Evolutionary conservation across 352 stramenopile genomes (phyloP), one percentile per base, ranked within the genome.

Genomic region (Poterioochromonas sp.): DNA sequence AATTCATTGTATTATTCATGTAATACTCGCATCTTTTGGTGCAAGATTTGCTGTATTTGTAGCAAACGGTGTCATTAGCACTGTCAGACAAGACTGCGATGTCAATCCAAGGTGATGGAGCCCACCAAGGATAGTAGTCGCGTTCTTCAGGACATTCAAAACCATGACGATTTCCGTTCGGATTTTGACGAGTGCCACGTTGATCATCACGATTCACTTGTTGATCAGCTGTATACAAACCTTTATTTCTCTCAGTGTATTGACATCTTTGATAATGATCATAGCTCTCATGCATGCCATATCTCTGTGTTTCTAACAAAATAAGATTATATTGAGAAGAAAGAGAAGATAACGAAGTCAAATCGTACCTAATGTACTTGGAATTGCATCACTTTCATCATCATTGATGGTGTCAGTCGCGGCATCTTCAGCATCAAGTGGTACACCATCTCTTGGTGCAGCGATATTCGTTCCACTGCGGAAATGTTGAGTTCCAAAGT

Each of bases 101-200:
- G 69, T 86, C 83, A 40, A 85, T 82, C 83, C 83, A 86, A 0
- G 82, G 82, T 20, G 53, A 78, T n/a, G 83, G 83, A 32, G 63
- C 39, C 83, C 83, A 86, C 74, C 80, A 84, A 0, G 83, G 83
- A 62, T 86, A 86, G 80, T 86, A 86, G 49, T 86, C 83, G 29
- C 82, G 80, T 76, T 86, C 83, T 74, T 85, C 82, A 12, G 83
- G 83, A 63, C 82, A 85, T 70, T 86, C 83, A 34, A 85, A 71
- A 26, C 83, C 83, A 76, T 84, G 62, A 22, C 83, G 73, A 51
- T 83, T 73, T 51, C 82, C 82, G 70, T 86, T 86, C 8, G 80
- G 78, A 81, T 86, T 86, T 62, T 86, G 83, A 12, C 83, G 73
- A 41, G 83, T 86, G 37, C 39, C 80, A 35, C 71, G n/a, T 44